A percentile compares a stretch with the other conserved stretches of the same genome.
phyloP scores from a whole-genome alignment of 768 basidiomycete species.

The Inosperma sp. region DNA sequence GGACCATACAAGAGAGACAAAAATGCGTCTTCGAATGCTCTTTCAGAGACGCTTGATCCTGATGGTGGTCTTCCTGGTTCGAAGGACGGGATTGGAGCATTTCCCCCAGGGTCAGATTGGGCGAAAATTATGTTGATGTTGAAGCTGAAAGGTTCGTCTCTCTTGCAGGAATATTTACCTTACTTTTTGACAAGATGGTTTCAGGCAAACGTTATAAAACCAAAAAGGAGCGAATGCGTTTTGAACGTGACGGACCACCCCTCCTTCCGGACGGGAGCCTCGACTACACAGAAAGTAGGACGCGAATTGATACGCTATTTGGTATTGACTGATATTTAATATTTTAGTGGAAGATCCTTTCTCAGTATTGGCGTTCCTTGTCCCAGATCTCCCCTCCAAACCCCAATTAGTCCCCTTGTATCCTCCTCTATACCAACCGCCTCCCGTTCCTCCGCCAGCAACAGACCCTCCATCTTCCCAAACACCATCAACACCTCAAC shows the following conservation, averaged over 20 bases:
- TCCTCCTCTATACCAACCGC: conserved; percentile 34
- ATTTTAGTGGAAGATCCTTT: conserved; percentile 74
- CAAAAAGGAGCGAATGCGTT: conserved; percentile 74
- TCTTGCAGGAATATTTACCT: not conserved
- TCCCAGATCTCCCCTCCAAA: conserved; percentile 51
- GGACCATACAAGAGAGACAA: conserved; percentile 51
- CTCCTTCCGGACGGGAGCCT: conserved; percentile 71
- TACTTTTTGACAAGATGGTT: not conserved
- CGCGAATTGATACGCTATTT: not conserved
- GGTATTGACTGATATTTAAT: not conserved
- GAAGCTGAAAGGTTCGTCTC: conserved; percentile 62
- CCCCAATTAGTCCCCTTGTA: conserved; percentile 58
- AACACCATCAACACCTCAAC: conserved; percentile 24
- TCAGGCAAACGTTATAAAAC: conserved; percentile 73
- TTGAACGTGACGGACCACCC: conserved; percentile 74
- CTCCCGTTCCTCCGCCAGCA: conserved; percentile 10
- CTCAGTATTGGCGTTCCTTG: conserved; percentile 56
- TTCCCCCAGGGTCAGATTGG: conserved; percentile 66
- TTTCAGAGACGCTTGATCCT: conserved; percentile 52
- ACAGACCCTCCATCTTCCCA: conserved; percentile 13
- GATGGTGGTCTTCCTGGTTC: conserved; percentile 74
- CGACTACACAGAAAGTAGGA: conserved; percentile 65
- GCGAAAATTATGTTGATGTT: conserved; percentile 68
- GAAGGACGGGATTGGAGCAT: conserved; percentile 69
- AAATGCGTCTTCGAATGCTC: conserved; percentile 20